A percentile compares a stretch with the other conserved stretches of the same genome.
Evolutionary conservation across 2,329 filamentous ascomycete genomes (phyloP).

Genomic region (Monilinia laxa): DNA sequence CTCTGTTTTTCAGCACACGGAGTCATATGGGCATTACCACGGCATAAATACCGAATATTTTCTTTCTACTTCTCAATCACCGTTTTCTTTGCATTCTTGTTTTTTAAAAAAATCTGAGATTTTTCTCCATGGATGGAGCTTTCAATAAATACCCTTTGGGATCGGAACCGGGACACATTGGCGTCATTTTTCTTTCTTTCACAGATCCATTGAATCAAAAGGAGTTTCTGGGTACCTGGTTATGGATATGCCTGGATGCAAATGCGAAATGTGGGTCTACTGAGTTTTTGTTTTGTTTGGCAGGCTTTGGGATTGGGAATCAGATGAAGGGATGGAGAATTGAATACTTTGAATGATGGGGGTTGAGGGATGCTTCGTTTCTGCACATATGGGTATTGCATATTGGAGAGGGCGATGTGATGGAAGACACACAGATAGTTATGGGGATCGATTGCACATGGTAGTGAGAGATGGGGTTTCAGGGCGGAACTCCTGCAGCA

Average conservation of each 20-base stretch:
- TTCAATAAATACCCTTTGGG: slow-evolving; percentile 18
- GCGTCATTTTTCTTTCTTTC: slow-evolving; percentile 1
- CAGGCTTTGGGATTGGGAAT: neutral
- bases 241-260: slow-evolving; percentile 7
- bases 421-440: neutral
- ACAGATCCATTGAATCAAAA: slow-evolving; percentile 1
- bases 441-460: neutral
- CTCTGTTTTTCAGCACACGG: slow-evolving; percentile 5
- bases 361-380: neutral
- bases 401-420: neutral
- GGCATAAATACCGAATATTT: slow-evolving; percentile 16
- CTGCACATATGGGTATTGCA: slow-evolving; percentile 11
- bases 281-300: neutral
- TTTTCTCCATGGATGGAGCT: slow-evolving; percentile 14
- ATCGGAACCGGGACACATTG: slow-evolving; percentile 7
- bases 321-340: neutral
- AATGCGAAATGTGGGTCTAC: slow-evolving; percentile 9
- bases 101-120: slow-evolving; percentile 14
- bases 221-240: slow-evolving; percentile 15
- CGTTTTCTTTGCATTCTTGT: slow-evolving; percentile 3
- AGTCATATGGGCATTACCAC: slow-evolving; percentile 18
- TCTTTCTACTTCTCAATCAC: neutral
- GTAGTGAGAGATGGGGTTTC: neutral
- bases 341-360: neutral
- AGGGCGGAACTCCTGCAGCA: neutral